Base-by-base conservation (phyloP, 306 rosid species). In the Cercis canadensis region DNA sequence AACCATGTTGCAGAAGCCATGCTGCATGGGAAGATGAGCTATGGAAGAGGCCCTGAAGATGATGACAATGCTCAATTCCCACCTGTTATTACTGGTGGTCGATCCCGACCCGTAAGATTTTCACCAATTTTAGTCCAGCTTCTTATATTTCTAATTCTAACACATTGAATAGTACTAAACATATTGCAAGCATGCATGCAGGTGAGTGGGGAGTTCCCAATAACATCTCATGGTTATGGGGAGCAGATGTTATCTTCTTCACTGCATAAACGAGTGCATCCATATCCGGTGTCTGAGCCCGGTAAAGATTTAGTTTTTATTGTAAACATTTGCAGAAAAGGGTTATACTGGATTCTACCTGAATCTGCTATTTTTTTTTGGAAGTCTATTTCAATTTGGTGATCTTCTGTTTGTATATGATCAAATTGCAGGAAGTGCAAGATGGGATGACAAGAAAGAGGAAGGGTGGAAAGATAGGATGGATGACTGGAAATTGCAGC, bases 21-120 rank as follows among this genome's bases (percentile, higher is more conserved):
- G 97, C 89, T 93, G 39, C 90, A 93, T 86, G 98, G 97, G 6
- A 93, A 90, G 88, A 93, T 93, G 98, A 93, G 97, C 84, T 93
- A 93, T 65, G 86, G 86, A 64, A 77, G 86, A 74, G 86, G 86
- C 52, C 77, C 46, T 63, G 80, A 81, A 51, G 98, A 93, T 67
- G 90, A 90, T 10, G 96, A 93, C 4, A 85, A 77, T 50, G 56
- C 87, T 5, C 96, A 90, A 1, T 90, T 90, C 61, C 96, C 96
- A 14, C 70, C 77, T 36, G 69, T 82, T 59, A 77, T 81, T 31
- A n/a, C 82, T 16, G 85, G 85, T 1, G 81, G 78, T 18, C 80
- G 79, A 33, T 81, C 82, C 49, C 73, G 69, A 0, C 76, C 44
- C 2, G 85, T 80, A 75, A 70, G 75, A 70, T 56, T 52, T 34